Base-by-base conservation (phyloP, 208 protist genomes). In the Crithidia acanthocephali region DNA sequence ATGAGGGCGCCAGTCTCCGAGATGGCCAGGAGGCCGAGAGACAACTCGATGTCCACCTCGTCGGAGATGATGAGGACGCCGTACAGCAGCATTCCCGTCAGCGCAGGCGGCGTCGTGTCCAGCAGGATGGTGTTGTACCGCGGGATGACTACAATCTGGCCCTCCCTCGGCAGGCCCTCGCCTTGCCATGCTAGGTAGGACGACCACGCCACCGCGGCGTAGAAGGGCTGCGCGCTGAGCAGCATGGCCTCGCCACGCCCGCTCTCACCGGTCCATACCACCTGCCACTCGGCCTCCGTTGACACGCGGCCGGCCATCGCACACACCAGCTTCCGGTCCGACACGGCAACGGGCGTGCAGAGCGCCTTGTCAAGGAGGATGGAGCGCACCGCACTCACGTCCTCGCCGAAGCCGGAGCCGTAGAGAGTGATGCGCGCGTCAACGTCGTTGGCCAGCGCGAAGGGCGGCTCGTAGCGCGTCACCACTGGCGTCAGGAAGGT, bases 1-100 rank as follows among this genome's bases (percentile, higher is more conserved):
- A 81, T 68, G 15, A 87, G 59, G 28, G 66, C 65, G 9, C 82
- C 82, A 0, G 16, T 74, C 0, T 60, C 56, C 15, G 68, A n/a
- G n/a, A 87, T 75, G 33, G 68, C 55, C 15, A 87, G 42, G 1
- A 44, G 28, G 7, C 59, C 57, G 23, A 76, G 45, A 9, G 48
- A 58, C 25, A 87, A 72, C 51, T 83, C 74, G 10, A 87, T 60
- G 32, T 78, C 71, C 11, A 68, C 27, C 0, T 63, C 48, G 45
- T 87, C 74, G 22, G 81, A 66, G 28, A 83, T 70, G 52, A 87
- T 79, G 16, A 87, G 76, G 2, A 75, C 74, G 40, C 82, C 82
- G 48, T 66, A 58, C 32, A 87, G 52, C 10, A 76, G 48, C 35
- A 87, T 56, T 25, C 72, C 55, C 15, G 53, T 48, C 40, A 87